Base-by-base conservation (phyloP, 768 basidiomycete genomes). In the Plicaturopsis crispa region DNA sequence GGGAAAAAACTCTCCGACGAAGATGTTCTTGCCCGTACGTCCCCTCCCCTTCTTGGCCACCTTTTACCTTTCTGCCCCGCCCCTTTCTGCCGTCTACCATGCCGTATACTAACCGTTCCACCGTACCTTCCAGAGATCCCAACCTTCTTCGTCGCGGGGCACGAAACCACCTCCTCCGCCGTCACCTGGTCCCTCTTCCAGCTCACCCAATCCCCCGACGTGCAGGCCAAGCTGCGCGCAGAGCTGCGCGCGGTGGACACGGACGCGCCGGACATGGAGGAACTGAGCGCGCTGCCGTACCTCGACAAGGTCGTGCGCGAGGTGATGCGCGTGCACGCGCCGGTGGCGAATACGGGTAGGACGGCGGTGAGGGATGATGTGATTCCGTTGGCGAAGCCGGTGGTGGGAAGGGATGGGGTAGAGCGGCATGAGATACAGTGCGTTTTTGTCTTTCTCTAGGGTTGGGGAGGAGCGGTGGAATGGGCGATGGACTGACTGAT, bases 101-200 rank as follows among this genome's bases (percentile, higher is more conserved):
- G 13, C 10, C 17, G 5, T 13, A 8, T 14, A 7, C 26, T n/a
- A n/a, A n/a, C n/a, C n/a, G n/a, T n/a, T n/a, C n/a, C n/a, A n/a
- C n/a, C n/a, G n/a, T n/a, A n/a, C 20, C 6, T 34, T 13, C 41
- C 67, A 65, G 67, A 55, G 58, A 63, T 26, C 53, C 66, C 26
- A 63, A 49, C 70, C 0, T 69, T 73, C 45, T 43, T 72, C 2
- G 38, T 66, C 4, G 70, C 70, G 4, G 70, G 62, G 0, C 62
- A 66, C 45, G 54, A 66, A 40, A 63, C 59, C 0, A 60, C 57
- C 2, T 52, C 55, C 14, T 41, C 55, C 0, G 52, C 59, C 0
- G 43, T 53, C 2, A 44, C 55, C 2, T 76, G 74, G 72, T 57
- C 63, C 6, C 49, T 75, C 4, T 67, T 63, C 40, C 55, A 57